These are phyloP conservation scores for Dissophora ornata DNA, from an alignment of 192 early-diverging fungal genomes.

Conservation along the genomic window DNA sequence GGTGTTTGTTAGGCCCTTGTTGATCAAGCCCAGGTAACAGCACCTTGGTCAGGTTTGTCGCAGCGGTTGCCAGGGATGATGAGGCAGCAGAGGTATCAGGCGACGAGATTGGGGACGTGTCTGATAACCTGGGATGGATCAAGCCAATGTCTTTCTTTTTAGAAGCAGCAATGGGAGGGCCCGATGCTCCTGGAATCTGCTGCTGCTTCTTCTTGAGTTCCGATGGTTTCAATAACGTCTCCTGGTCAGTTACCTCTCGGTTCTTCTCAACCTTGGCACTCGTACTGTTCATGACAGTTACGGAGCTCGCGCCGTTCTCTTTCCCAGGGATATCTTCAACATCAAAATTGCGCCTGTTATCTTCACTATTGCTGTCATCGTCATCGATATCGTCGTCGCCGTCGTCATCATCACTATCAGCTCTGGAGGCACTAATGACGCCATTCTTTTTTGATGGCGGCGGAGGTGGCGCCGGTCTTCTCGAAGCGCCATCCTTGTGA, in stretches of 20 bases:
- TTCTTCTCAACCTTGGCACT: neutral
- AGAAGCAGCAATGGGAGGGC: neutral
- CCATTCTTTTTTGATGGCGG: conserved; percentile 23
- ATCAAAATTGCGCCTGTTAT: neutral
- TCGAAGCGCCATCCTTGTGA: conserved; percentile 12
- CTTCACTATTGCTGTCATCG: conserved; percentile 3
- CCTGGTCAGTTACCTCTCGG: neutral
- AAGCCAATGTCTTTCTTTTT: conserved; percentile 8
- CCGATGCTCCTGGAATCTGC: neutral
- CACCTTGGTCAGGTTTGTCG: conserved; percentile 38
- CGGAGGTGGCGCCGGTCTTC: conserved; percentile 43
- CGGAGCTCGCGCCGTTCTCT: no score
- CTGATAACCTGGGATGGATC: conserved; percentile 3
- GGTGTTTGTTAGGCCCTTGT: neutral
- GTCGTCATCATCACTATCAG: conserved; percentile 21
- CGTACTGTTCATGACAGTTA: no score
- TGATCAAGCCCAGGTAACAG: conserved; percentile 27
- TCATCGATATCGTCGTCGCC: conserved; percentile 26
- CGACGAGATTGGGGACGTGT: conserved; percentile 8
- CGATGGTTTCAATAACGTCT: conserved; percentile 30
- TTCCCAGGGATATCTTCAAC: neutral
- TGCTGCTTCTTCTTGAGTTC: conserved; percentile 18
- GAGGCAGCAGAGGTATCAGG: conserved; percentile 1
- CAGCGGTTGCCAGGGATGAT: neutral
- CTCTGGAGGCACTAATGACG: neutral